Evolutionary conservation across 176 grass and related monocot species (phyloP).

Genomic region (Rhynchospora pubera): DNA sequence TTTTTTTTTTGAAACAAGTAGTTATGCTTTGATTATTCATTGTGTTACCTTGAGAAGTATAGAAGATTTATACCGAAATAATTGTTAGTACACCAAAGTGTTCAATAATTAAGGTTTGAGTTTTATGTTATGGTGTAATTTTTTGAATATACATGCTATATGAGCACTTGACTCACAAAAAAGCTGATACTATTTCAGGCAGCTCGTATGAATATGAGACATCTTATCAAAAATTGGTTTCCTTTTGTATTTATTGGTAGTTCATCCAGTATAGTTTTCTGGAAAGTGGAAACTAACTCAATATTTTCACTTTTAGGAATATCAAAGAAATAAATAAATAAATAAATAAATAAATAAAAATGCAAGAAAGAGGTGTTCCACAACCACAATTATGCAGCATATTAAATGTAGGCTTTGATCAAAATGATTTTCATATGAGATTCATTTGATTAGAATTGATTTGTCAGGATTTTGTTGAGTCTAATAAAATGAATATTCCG

Average conservation of each 20-base stretch:
- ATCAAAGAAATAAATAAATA: too few relatives aligned
- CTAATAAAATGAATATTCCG: too few relatives aligned
- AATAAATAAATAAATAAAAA: too few relatives aligned
- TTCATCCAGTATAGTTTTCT: not conserved
- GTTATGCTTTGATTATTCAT: not conserved
- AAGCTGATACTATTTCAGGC: not conserved
- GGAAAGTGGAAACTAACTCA: not conserved
- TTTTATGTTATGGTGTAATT: not conserved
- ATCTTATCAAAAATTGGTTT: not conserved
- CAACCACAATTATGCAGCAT: not conserved
- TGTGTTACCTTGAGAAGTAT: not conserved
- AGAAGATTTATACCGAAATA: not conserved
- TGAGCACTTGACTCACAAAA: not conserved
- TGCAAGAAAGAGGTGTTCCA: not conserved
- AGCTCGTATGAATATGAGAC: not conserved
- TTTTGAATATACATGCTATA: not conserved
- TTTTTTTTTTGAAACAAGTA: too few relatives aligned
- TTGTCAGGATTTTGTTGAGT: too few relatives aligned
- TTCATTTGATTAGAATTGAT: too few relatives aligned
- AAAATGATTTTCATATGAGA: too few relatives aligned
- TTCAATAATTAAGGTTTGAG: not conserved
- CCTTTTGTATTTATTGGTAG: not conserved
- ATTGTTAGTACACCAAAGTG: not conserved
- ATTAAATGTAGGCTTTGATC: not conserved
- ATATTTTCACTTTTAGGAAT: not conserved